Evolutionary conservation across 1,284 basidiomycete species (phyloP).

Genomic region (Bjerkandera adusta): DNA sequence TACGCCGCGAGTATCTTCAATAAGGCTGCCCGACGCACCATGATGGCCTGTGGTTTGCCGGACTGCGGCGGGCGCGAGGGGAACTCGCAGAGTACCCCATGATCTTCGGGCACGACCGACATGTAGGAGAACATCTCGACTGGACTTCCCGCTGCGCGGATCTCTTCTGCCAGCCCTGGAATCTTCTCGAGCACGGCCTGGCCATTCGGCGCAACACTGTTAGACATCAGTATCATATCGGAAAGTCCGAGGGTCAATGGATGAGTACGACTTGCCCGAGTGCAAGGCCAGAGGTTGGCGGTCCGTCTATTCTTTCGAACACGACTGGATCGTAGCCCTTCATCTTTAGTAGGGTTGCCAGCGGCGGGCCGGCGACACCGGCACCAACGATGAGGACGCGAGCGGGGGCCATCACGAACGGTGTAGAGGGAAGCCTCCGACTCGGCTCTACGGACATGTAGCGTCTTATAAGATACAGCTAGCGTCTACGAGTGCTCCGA

Average conservation of each 20-base stretch:
- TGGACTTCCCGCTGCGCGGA: constrained; percentile 29
- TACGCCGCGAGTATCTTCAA: constrained; percentile 32
- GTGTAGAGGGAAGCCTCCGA: no score
- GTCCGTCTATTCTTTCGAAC: constrained; percentile 37
- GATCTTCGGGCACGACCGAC: constrained; percentile 33
- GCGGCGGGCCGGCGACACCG: constrained; percentile 45
- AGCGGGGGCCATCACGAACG: constrained; percentile 7
- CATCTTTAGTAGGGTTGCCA: constrained; percentile 40
- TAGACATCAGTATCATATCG: not conserved
- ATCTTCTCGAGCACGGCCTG: constrained; percentile 37
- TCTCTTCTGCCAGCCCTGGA: constrained; percentile 32
- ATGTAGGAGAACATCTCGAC: constrained; percentile 25
- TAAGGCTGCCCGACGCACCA: constrained; percentile 31
- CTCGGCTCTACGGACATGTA: no score
- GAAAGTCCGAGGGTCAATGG: no score
- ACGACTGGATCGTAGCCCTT: constrained; percentile 41
- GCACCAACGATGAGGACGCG: constrained; percentile 11
- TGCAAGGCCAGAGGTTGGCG: constrained; percentile 34
- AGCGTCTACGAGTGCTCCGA: no score
- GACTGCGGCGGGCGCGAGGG: constrained; percentile 6
- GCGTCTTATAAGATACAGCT: no score
- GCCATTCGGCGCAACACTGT: constrained; percentile 42
- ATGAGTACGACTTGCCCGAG: constrained; percentile 35
- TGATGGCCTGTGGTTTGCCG: constrained; percentile 6
- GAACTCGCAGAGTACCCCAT: constrained; percentile 30